Percentiles rank a stretch among this genome's conserved stretches.
Evolutionary conservation across 2,329 filamentous ascomycete genomes (phyloP).

Genomic region (Leptographium wingfieldii): DNA sequence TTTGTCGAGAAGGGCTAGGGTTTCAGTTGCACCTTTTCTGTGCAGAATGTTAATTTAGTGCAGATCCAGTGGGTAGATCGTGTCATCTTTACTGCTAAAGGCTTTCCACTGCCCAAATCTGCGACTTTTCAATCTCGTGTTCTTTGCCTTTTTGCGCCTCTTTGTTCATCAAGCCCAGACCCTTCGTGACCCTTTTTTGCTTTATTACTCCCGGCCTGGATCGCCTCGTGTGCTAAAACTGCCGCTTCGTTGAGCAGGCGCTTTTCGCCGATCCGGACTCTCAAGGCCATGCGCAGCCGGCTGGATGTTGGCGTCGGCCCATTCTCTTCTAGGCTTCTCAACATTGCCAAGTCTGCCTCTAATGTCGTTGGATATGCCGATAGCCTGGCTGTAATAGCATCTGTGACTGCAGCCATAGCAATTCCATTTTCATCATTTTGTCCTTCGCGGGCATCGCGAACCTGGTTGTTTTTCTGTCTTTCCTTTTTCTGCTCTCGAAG

Average conservation of each 20-base stretch:
- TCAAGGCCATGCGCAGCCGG: conserved; percentile 18
- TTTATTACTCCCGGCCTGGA: conserved; percentile 9
- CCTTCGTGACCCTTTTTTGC: conserved; percentile 7
- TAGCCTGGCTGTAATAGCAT: conserved; percentile 15
- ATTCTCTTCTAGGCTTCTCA: conserved; percentile 2
- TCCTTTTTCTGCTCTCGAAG: conserved; percentile 14
- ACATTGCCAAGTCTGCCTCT: conserved; percentile 16
- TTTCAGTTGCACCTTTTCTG: no score
- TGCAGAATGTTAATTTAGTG: neutral
- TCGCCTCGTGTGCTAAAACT: conserved; percentile 12
- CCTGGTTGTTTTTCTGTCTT: conserved; percentile 12
- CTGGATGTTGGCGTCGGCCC: neutral
- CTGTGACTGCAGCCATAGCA: conserved; percentile 24
- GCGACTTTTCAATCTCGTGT: neutral
- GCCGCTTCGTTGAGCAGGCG: conserved; percentile 17
- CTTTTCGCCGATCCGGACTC: conserved; percentile 24
- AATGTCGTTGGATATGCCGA: conserved; percentile 13
- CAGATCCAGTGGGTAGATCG: no score
- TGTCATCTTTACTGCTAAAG: no score
- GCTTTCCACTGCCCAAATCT: neutral
- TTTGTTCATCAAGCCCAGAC: neutral
- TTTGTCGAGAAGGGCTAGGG: neutral
- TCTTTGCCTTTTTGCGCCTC: conserved; percentile 15
- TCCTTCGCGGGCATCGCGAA: neutral
- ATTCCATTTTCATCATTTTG: conserved; percentile 18